A percentile compares a stretch with the other conserved stretches of the same genome.
phyloP scores from a whole-genome alignment of 805 yeast species.

The Groenewaldozyma salmanticensis region DNA sequence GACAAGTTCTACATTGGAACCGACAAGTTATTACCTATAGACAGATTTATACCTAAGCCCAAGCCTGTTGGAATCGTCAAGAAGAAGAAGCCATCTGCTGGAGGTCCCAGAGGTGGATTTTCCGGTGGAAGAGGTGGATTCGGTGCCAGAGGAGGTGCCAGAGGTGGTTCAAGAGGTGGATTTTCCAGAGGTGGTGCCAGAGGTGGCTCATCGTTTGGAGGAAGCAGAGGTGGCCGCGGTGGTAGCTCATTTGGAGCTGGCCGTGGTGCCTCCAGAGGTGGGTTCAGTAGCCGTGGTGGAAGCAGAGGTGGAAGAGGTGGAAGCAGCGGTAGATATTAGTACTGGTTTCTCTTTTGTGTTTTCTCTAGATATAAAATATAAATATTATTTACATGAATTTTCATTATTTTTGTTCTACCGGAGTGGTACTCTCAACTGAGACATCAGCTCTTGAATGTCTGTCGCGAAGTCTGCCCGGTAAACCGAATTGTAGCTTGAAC shows the following conservation, averaged over 20 bases:
- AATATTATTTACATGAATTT: too few species aligned
- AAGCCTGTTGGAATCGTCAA: conserved; percentile 76
- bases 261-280: conserved; percentile 18
- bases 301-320: conserved; percentile 34
- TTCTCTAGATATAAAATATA: conserved; percentile 6
- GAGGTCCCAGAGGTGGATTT: conserved; percentile 16
- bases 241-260: conserved; percentile 22
- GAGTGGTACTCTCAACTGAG: too few species aligned
- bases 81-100: conserved; percentile 50
- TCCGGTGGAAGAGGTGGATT: conserved; percentile 37
- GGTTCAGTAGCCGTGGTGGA: conserved; percentile 31
- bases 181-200: conserved; percentile 19
- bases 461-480: too few species aligned
- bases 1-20: conserved; percentile 94
- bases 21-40: conserved; percentile 90
- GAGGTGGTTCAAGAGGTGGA: conserved; percentile 19
- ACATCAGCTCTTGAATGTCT: too few species aligned
- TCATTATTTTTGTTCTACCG: too few species aligned
- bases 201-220: conserved; percentile 16
- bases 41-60: conserved; percentile 95
- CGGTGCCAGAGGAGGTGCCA: conserved; percentile 32
- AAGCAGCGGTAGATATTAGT: conserved; percentile 23
- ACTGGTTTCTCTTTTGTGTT: too few species aligned
- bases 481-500: too few species aligned
- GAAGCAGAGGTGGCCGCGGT: conserved; percentile 19